These are phyloP conservation scores for Blastocystis sp. DNA, from an alignment of 352 stramenopile species.

Conservation along the genomic window DNA sequence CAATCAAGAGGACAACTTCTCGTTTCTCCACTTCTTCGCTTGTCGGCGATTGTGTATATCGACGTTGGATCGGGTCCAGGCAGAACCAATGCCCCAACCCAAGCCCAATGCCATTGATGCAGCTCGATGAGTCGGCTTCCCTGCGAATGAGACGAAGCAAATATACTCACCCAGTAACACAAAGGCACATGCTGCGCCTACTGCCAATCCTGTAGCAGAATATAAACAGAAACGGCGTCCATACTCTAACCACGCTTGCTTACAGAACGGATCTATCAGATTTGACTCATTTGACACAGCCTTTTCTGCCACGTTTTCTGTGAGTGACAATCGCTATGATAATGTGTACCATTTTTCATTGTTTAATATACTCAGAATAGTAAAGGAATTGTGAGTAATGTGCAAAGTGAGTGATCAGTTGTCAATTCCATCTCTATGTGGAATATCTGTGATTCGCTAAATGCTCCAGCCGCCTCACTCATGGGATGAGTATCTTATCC, in stretches of 20 bases:
- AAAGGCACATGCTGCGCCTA: constrained; percentile 20
- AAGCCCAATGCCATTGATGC: constrained; percentile 14
- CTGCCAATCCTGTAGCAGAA: background rate
- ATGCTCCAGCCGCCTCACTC: too few relatives aligned
- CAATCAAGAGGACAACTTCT: background rate
- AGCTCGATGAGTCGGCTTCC: background rate
- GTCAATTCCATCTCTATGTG: too few relatives aligned
- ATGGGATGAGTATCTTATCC: too few relatives aligned
- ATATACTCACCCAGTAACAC: background rate
- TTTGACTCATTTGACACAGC: background rate
- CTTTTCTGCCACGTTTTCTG: too few relatives aligned
- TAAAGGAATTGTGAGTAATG: too few relatives aligned
- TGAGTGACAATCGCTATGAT: too few relatives aligned
- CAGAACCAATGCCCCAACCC: constrained; percentile 16
- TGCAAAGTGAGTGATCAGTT: too few relatives aligned
- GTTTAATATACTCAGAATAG: too few relatives aligned
- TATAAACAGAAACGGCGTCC: constrained; percentile 24
- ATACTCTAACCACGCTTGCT: constrained; percentile 34
- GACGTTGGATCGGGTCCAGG: background rate
- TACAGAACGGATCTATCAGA: constrained; percentile 14
- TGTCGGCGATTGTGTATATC: constrained; percentile 28
- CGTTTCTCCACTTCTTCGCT: constrained; percentile 11
- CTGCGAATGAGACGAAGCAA: background rate
- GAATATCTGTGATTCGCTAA: too few relatives aligned
- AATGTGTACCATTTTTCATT: too few relatives aligned